phyloP scores from a whole-genome alignment of 2,329 filamentous ascomycete species.

The Pyrenophora graminea region DNA sequence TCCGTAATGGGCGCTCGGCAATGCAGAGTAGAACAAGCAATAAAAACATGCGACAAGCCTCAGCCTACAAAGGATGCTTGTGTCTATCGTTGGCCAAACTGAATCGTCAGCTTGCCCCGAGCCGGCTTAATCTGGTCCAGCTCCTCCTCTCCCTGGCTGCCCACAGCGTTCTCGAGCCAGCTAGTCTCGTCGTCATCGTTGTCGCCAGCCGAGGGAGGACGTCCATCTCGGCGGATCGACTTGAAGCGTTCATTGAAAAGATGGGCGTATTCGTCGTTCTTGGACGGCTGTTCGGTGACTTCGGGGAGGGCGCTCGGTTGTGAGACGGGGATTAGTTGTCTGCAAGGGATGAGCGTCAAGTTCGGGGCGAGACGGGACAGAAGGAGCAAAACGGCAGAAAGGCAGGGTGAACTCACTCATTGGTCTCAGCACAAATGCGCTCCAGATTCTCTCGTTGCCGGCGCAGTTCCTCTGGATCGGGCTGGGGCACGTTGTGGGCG shows the following conservation, averaged over 20 bases:
- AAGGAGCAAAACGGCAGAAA: slow-evolving; percentile 5
- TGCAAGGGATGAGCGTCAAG: slow-evolving; percentile 39
- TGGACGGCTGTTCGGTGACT: slow-evolving; percentile 37
- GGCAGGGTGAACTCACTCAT: slow-evolving; percentile 46
- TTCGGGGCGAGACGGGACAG: neutral
- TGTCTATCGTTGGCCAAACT: slow-evolving; percentile 39
- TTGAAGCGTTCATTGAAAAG: slow-evolving; percentile 51
- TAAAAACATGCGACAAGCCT: slow-evolving; percentile 23
- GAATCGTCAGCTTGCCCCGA: slow-evolving; percentile 43
- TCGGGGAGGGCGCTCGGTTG: slow-evolving; percentile 50
- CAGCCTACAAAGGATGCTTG: slow-evolving; percentile 9
- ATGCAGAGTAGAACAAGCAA: slow-evolving; percentile 32
- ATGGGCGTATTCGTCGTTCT: slow-evolving; percentile 47
- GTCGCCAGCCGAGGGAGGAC: slow-evolving; percentile 27
- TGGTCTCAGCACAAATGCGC: slow-evolving; percentile 55
- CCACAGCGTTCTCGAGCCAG: slow-evolving; percentile 41
- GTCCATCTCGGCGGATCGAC: slow-evolving; percentile 24
- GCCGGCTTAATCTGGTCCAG: slow-evolving; percentile 25
- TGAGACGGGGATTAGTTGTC: slow-evolving; percentile 56
- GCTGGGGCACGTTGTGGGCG: slow-evolving; percentile 46
- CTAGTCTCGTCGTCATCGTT: slow-evolving; percentile 42
- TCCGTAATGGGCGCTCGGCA: slow-evolving; percentile 21
- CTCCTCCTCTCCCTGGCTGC: slow-evolving; percentile 26
- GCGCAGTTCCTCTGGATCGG: slow-evolving; percentile 55
- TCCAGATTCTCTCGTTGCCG: slow-evolving; percentile 55